phyloP scores from a whole-genome alignment of 108 stramenopile genomes.

The Cyclotella choctawhatcheeana region DNA sequence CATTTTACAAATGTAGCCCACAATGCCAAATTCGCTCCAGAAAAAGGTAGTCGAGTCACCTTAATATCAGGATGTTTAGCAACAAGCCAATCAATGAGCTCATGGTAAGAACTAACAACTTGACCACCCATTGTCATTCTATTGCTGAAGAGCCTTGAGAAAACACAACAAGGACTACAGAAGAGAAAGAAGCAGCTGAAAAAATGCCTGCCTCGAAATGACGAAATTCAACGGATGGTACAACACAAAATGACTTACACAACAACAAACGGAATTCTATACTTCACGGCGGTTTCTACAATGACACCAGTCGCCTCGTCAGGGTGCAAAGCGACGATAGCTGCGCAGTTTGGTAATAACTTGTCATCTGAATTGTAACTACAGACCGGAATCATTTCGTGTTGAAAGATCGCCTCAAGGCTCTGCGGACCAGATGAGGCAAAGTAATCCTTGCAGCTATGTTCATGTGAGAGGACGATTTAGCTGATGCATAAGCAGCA shows the following conservation, averaged over 20 bases:
- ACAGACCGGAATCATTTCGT: conserved; percentile 40
- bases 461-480: no score
- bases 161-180: conserved; percentile 81
- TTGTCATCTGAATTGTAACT: conserved; percentile 30
- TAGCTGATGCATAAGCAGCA: no score
- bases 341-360: conserved; percentile 48
- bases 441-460: conserved; percentile 15
- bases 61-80: conserved; percentile 62
- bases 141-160: conserved; percentile 71
- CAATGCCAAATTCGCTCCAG: conserved; percentile 69
- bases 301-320: conserved; percentile 88
- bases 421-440: conserved; percentile 26
- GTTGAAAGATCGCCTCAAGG: not conserved
- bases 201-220: not conserved
- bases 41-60: conserved; percentile 64
- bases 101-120: conserved; percentile 70
- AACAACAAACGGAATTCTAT: conserved; percentile 75
- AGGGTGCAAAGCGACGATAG: conserved; percentile 85
- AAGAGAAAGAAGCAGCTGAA: not conserved
- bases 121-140: conserved; percentile 31
- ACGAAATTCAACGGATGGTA: not conserved
- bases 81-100: conserved; percentile 69
- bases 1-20: conserved; percentile 58
- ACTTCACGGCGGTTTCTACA: conserved; percentile 71
- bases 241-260: conserved; percentile 23